Percentiles rank a stretch among this genome's conserved stretches.
Conservation (phyloP, 2,329 filamentous ascomycete genomes). For the Talaromyces rugulosus region DNA sequence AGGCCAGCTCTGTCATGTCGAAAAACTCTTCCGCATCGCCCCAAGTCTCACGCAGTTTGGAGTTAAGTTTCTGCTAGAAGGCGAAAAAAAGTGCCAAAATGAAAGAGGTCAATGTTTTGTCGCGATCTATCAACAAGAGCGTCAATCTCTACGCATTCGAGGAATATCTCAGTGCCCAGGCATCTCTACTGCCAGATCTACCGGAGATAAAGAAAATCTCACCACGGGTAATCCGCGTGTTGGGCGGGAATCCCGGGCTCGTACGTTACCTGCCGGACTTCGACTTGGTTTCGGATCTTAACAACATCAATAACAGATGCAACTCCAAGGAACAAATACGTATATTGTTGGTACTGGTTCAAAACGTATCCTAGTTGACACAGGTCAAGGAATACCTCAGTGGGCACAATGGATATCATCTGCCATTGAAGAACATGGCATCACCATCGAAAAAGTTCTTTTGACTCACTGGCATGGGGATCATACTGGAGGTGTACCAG, state of each 20-base stretch:
- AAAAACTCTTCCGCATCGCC: background rate
- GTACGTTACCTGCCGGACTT: conserved; percentile 17
- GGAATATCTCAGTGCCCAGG: conserved; percentile 43
- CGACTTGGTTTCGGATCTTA: background rate
- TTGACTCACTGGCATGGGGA: conserved; percentile 45
- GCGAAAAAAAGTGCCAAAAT: background rate
- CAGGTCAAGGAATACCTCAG: conserved; percentile 13
- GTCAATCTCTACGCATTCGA: conserved; percentile 36
- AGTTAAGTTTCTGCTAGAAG: background rate
- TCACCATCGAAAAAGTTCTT: conserved; percentile 23
- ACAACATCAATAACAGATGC: conserved; percentile 21
- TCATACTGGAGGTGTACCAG: conserved; percentile 40
- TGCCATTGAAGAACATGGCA: background rate
- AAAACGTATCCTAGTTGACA: conserved; percentile 34
- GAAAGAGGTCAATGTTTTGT: background rate
- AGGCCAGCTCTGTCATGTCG: background rate
- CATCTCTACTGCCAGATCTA: conserved; percentile 31
- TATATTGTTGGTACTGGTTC: conserved; percentile 36
- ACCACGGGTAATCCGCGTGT: conserved; percentile 39
- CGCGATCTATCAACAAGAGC: background rate
- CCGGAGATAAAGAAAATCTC: conserved; percentile 39
- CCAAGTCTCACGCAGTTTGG: background rate
- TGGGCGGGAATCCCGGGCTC: conserved; percentile 44
- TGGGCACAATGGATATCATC: background rate
- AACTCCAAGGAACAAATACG: conserved; percentile 39